phyloP scores from a whole-genome alignment of 345 rosid genomes.

The Lumnitzera littorea region DNA sequence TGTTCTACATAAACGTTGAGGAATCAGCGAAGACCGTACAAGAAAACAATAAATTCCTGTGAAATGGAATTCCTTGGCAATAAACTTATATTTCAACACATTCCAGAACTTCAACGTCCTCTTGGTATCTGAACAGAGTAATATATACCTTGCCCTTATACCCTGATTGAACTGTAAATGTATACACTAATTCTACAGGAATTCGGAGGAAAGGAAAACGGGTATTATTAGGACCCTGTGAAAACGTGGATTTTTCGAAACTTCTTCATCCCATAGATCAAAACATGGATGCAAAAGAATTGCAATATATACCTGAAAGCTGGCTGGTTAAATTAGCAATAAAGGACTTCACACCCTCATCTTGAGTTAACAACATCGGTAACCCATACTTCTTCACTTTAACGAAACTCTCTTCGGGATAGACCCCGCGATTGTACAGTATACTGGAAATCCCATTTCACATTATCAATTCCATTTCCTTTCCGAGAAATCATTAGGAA shows the following conservation, averaged over 20 bases:
- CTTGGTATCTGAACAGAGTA: no score
- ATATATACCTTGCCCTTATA: no score
- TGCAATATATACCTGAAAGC: constrained; percentile 47
- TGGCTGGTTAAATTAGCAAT: constrained; percentile 61
- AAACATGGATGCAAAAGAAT: background rate
- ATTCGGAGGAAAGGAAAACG: no score
- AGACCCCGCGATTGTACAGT: constrained; percentile 90
- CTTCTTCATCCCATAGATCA: constrained; percentile 11
- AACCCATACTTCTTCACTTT: constrained; percentile 98
- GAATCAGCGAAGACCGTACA: background rate
- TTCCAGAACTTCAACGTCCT: no score
- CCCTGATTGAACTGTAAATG: no score
- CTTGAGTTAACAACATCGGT: constrained; percentile 83
- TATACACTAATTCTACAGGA: no score
- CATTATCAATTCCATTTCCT: background rate
- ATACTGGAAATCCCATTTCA: constrained; percentile 36
- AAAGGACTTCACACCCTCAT: constrained; percentile 81
- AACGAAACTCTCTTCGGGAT: constrained; percentile 84
- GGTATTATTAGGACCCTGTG: no score
- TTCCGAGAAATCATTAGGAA: background rate
- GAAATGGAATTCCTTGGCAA: background rate
- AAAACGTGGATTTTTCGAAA: background rate
- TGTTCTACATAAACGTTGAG: background rate
- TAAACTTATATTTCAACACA: no score
- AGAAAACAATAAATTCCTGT: background rate